Percentiles rank a stretch among this genome's conserved stretches.
phyloP scores from a whole-genome alignment of 1,284 basidiomycete genomes.

The Ustilago cynodontis region DNA sequence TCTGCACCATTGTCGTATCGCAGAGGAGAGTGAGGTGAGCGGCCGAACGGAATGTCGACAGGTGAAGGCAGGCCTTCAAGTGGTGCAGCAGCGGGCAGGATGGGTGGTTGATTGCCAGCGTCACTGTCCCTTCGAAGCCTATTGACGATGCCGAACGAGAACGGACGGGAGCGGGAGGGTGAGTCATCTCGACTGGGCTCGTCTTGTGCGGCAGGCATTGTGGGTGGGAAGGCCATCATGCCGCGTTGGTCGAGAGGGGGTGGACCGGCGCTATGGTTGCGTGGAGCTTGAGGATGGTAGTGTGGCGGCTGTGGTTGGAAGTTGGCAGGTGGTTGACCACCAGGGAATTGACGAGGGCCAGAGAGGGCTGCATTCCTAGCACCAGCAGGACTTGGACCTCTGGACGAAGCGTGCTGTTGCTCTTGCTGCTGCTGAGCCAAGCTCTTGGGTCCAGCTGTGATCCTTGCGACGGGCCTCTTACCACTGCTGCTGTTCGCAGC shows the following conservation, averaged over 20 bases:
- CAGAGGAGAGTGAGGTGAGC: constrained; percentile 31
- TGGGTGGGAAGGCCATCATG: constrained; percentile 18
- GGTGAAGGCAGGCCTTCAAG: constrained; percentile 52
- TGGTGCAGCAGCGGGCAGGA: constrained; percentile 24
- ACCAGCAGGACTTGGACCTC: constrained; percentile 20
- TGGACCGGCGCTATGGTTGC: constrained; percentile 13
- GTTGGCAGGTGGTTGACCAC: constrained; percentile 1
- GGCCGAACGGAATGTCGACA: constrained; percentile 49
- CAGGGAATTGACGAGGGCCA: constrained; percentile 42
- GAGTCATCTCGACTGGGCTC: constrained; percentile 23
- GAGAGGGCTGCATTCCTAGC: constrained; percentile 20
- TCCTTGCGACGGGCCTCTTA: constrained; percentile 39
- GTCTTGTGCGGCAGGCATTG: constrained; percentile 14
- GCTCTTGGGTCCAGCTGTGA: constrained; percentile 50
- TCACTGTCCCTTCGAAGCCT: constrained; percentile 28
- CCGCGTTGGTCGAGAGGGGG: constrained; percentile 12
- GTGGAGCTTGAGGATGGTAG: constrained; percentile 7
- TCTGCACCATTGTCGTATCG: constrained; percentile 27
- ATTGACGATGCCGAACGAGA: constrained; percentile 32
- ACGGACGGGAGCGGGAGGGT: constrained; percentile 31
- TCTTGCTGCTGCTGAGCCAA: constrained; percentile 32
- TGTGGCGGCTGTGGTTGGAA: constrained; percentile 6
- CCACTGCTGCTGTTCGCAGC: constrained; percentile 2
- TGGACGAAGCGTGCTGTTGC: constrained; percentile 9
- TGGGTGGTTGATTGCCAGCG: constrained; percentile 8